Evolutionary conservation across 2,329 filamentous ascomycete genomes (phyloP).

Genomic region (Verruconis gallopava): DNA sequence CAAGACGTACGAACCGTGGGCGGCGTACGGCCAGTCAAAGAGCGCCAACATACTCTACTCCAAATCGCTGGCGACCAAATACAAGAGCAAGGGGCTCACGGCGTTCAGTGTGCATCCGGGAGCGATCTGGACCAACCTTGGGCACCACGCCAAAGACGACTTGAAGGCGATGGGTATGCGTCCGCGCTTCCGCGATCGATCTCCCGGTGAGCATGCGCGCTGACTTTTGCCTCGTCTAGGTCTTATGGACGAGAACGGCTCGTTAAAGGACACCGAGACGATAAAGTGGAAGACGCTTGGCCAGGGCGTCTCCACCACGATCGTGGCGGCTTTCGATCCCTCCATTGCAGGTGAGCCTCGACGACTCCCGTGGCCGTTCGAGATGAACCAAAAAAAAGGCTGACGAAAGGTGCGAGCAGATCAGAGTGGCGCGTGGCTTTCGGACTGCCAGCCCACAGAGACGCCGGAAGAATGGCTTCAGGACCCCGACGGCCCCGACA

Average conservation of each 20-base stretch:
- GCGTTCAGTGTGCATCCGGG: conserved; percentile 9
- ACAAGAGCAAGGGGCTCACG: background rate
- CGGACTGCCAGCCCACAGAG: background rate
- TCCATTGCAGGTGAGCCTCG: background rate
- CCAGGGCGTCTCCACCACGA: background rate
- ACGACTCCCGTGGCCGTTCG: too few species aligned
- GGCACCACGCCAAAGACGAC: conserved; percentile 2
- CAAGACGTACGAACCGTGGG: conserved; percentile 18
- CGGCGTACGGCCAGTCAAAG: conserved; percentile 34
- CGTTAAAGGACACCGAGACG: background rate
- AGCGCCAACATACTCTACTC: conserved; percentile 35
- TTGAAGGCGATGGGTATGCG: background rate
- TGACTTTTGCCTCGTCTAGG: too few species aligned
- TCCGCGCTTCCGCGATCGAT: too few species aligned
- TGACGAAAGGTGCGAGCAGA: background rate
- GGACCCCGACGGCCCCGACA: conserved; percentile 4
- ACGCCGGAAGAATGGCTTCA: background rate
- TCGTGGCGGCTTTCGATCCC: background rate
- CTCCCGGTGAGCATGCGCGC: too few species aligned
- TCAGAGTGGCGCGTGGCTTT: background rate
- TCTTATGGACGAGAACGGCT: background rate
- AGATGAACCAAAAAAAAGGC: too few species aligned
- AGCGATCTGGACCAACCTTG: conserved; percentile 7
- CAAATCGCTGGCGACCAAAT: conserved; percentile 23
- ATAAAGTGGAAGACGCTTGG: background rate